Evolutionary conservation across 495 filamentous ascomycete species (phyloP).

Genomic region (Halenospora varia): DNA sequence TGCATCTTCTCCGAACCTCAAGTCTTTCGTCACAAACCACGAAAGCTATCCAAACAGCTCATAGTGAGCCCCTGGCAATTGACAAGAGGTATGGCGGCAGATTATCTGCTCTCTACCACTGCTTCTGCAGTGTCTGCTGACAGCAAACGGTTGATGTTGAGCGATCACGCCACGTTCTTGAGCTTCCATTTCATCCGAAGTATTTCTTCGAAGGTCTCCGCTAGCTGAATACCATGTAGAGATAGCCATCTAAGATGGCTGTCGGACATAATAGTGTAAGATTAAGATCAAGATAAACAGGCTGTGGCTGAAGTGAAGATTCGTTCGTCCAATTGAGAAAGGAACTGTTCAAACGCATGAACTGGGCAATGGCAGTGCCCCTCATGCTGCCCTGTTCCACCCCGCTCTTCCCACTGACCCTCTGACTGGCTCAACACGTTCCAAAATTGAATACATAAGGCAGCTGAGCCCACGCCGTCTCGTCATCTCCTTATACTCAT

Average conservation of each 20-base stretch:
- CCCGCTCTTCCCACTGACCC: background rate
- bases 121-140: background rate
- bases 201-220: background rate
- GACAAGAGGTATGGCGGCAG: background rate
- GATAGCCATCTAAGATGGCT: background rate
- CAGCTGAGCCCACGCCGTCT: background rate
- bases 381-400: background rate
- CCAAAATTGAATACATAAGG: background rate
- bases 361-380: background rate
- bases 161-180: background rate
- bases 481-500: background rate
- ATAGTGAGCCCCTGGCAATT: background rate
- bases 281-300: too few species aligned
- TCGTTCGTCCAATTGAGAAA: background rate
- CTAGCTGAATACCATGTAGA: too few species aligned
- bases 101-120: background rate
- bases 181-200: background rate
- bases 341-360: background rate
- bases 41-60: background rate
- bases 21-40: background rate
- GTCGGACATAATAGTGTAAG: too few species aligned
- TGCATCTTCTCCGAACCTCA: background rate
- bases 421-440: background rate
- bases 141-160: background rate
- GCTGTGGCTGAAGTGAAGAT: background rate